Evolutionary conservation across 1,284 basidiomycete species (phyloP), one percentile per base, ranked within the genome.

Genomic region (Ganoderma sinense): DNA sequence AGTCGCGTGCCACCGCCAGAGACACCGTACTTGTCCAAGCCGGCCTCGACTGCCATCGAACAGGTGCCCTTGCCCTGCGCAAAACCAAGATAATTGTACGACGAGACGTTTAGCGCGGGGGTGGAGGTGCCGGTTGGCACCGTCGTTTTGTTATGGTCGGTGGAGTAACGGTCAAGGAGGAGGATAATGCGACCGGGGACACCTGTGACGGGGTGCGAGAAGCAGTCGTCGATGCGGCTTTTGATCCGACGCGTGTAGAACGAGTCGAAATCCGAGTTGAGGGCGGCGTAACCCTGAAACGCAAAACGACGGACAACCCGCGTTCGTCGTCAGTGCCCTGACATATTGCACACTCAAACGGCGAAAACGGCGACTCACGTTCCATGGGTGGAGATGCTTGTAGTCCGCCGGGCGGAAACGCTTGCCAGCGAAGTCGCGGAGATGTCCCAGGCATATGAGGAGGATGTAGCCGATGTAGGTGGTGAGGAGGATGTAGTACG

Each of bases 61-160:
- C 97, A 98, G 11, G 94, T 94, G 36, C 98, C 97, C 16, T 91
- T 89, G 33, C 94, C 95, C 80, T 98, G 96, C 0, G 97, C 97
- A 78, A 99, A 99, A 6, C 98, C 97, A 76, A 99, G 95, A 80
- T 99, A 99, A 84, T 99, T 99, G 87, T 99, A 99, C 6, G 97
- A 98, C 13, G 96, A 97, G 75, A 99, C 93, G 82, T 99, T 99
- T 77, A 99, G 91, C 0, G 92, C 94, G 68, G 97, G 94, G 1
- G 96, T 97, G 53, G 88, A 89, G 0, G 86, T 88, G 71, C 97
- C 97, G 0, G 94, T 94, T 75, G 93, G 85, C 53, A 91, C 82
- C 77, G 96, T 94, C 10, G 92, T 93, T 77, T 89, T 86, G 83
- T 96, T 94, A 84, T 93, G 92, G 82, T 99, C 94, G 64, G 89